Conservation (phyloP, 2,329 filamentous ascomycete genomes). For the Fusarium sp. region DNA sequence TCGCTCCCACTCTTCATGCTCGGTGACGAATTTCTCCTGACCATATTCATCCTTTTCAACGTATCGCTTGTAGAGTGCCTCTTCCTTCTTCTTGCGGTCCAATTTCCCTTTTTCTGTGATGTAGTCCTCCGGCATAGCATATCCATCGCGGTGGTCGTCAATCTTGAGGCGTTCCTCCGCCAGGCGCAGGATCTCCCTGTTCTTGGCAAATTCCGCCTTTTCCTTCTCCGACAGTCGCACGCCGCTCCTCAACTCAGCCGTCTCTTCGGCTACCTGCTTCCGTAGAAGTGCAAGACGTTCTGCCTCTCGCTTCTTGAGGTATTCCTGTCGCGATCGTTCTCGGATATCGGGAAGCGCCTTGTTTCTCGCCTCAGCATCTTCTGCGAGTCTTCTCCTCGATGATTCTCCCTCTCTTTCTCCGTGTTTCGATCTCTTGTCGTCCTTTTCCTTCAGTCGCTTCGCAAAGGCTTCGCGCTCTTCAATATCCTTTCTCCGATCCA, state of each 20-base stretch:
- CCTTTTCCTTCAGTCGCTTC: conserved; percentile 78
- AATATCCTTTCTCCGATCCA: conserved; percentile 73
- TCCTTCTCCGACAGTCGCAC: conserved; percentile 81
- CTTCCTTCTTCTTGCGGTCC: conserved; percentile 86
- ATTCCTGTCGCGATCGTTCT: conserved; percentile 88
- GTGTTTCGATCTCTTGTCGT: conserved; percentile 77
- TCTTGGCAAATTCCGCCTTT: conserved; percentile 88
- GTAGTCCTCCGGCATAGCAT: conserved; percentile 93
- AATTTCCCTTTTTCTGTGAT: conserved; percentile 94
- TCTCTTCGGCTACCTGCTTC: conserved; percentile 91
- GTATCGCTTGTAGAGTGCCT: conserved; percentile 90
- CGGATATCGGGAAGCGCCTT: conserved; percentile 85
- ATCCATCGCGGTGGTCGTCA: conserved; percentile 92
- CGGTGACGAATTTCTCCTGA: conserved; percentile 89
- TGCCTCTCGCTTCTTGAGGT: conserved; percentile 90
- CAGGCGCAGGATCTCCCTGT: conserved; percentile 82
- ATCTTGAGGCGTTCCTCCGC: conserved; percentile 88
- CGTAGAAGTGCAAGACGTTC: conserved; percentile 88
- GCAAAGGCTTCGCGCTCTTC: conserved; percentile 84
- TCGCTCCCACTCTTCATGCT: conserved; percentile 95
- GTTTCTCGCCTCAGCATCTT: conserved; percentile 72
- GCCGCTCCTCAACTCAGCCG: conserved; percentile 81
- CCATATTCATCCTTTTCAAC: conserved; percentile 89
- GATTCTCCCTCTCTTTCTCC: conserved; percentile 68
- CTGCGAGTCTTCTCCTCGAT: conserved; percentile 62